Base-by-base conservation (phyloP, 2,329 filamentous ascomycete genomes). In the Penicillium sp. region DNA sequence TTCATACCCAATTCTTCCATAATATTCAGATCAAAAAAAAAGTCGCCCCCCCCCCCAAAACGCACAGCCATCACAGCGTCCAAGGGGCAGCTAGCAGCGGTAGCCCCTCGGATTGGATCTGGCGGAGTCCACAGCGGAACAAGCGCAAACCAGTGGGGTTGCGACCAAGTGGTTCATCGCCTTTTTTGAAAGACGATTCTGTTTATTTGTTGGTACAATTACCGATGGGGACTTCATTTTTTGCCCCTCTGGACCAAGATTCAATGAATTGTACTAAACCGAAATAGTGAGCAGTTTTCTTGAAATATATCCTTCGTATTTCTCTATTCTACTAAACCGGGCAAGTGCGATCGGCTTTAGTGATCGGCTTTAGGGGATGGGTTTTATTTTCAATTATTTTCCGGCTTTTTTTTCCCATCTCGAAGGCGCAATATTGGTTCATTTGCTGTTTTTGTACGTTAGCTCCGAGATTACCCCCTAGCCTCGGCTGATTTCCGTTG, bases 131-230 rank as follows among this genome's bases (percentile, higher is more conserved):
- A 66, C 64, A 58, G 38, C 58, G 62, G 62, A 55, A 59, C 49
- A 48, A 50, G 46, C 55, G 55, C 60, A 67, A 67, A 66, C 64
- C 47, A 41, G 64, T 66, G 64, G 64, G 64, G 64, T 50, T 56
- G 17, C 31, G 9, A 47, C 46, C 15, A 12, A 42, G 29, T 25
- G 51, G 57, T 56, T 58, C 53, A 59, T 42, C 37, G 54, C 54
- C 19, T 27, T 23, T 29, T 29, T 21, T 17, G 19, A n/a, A 37
- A 23, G 9, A 19, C 25, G 47, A 27, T 40, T 37, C 31, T 12
- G 12, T 45, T 13, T 9, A 29, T 35, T 50, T 45, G 33, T 50
- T 52, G 25, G 50, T 37, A 33, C 33, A 37, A 35, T 41, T 35
- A 21, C 40, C 27, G 45, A 33, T 43, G 25, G 23, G 21, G 17